These are phyloP conservation scores for Trametes sp. DNA, from an alignment of 1,284 basidiomycete species.

Conservation along the genomic window DNA sequence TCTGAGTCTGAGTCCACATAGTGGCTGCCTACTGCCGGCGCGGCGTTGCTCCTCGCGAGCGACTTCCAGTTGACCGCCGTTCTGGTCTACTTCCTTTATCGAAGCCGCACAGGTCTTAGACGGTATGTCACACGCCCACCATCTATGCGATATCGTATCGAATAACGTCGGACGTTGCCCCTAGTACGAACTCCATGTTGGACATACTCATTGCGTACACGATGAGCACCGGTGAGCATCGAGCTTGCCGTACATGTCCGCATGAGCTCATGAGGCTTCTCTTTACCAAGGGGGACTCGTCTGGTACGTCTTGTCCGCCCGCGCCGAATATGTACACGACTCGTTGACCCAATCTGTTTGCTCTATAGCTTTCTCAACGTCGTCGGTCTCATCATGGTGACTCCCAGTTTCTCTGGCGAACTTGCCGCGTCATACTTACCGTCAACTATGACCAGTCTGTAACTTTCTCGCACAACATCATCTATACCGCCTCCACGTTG, in stretches of 20 bases:
- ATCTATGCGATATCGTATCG: too few relatives aligned
- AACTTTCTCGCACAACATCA: not conserved
- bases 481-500: not conserved
- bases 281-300: not conserved
- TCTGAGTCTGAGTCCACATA: not conserved
- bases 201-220: constrained; percentile 5
- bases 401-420: not conserved
- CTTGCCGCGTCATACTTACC: not conserved
- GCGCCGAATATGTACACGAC: too few relatives aligned
- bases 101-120: not conserved
- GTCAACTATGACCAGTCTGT: not conserved
- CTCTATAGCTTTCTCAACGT: not conserved
- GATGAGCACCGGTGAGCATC: not conserved
- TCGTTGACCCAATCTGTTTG: not conserved
- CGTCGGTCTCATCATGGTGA: not conserved
- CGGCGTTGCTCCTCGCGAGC: constrained; percentile 2
- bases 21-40: constrained; percentile 1
- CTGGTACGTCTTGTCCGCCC: not conserved
- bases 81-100: constrained; percentile 9
- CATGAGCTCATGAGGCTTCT: not conserved
- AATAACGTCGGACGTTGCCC: not conserved
- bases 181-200: constrained; percentile 3
- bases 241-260: not conserved
- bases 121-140: not conserved
- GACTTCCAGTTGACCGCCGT: constrained; percentile 10